Base-by-base conservation (phyloP, 306 rosid species). In the Rubus parviflorus region DNA sequence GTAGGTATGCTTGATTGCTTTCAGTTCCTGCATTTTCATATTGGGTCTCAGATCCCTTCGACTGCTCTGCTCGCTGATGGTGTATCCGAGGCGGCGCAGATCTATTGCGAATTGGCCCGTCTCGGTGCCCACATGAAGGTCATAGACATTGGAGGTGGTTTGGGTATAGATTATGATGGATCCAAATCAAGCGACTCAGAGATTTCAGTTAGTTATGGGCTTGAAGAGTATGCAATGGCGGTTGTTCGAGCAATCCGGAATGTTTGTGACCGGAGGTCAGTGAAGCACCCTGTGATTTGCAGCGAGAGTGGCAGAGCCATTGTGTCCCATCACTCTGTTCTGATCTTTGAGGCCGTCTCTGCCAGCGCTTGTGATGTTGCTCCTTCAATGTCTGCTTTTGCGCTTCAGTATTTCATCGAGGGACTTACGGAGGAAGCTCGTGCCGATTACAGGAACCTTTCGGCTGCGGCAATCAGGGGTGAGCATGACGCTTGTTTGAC, bases 291-390 rank as follows among this genome's bases (percentile, higher is more conserved):
- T 3, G 70, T 89, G 19, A 78, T 93, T 68, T 85, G 90, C 83
- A 93, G 97, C 70, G 98, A 91, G 79, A 93, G 97, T 65, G 98
- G 98, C 20, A 79, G 98, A 60, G 95, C 98, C 23, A 81, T 93
- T 3, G 98, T 91, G 19, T 93, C 98, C 7, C 98, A 93, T 58
- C 98, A 93, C 72, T 93, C 98, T 0, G 85, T 93, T 13, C 53
- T 95, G 79, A 81, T 95, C 3, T 93, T 93, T 7, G 98, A 93
- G 70, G 93, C 93, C 3, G 82, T 88, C 42, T 89, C 95, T 1
- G 73, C 85, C 3, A 83, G 84, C 38, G 3, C 70, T 13, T 41
- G 47, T 60, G 78, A 75, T 14, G 82, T 76, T 41, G 78, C 80
- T 12, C 88, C 89, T 1, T 37, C 80, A n/a, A 68, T 91, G 87